phyloP scores from a whole-genome alignment of 768 basidiomycete genomes.

The Auricularia sp. region DNA sequence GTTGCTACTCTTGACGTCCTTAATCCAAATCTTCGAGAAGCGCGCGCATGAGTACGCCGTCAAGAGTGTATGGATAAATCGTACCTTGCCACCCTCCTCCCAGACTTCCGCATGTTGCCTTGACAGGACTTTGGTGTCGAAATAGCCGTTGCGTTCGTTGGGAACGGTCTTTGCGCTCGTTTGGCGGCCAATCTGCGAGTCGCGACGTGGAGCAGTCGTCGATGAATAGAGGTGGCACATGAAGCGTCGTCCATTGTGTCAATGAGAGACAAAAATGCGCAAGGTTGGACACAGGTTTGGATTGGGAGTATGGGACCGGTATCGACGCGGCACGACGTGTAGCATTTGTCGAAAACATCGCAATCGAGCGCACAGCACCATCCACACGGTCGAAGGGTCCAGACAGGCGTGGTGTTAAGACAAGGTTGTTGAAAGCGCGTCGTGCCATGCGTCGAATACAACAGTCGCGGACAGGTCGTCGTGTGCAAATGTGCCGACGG shows the following conservation, averaged over 20 bases:
- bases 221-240: not conserved
- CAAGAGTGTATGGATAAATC: slow-evolving; percentile 5
- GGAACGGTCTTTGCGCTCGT: slow-evolving; percentile 94
- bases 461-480: too few species aligned
- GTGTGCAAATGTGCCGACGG: too few species aligned
- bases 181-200: slow-evolving; percentile 77
- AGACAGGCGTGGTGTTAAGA: too few species aligned
- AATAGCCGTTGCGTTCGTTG: slow-evolving; percentile 85
- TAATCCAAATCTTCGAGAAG: slow-evolving; percentile 75
- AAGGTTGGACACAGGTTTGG: too few species aligned
- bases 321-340: too few species aligned
- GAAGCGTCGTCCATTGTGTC: too few species aligned
- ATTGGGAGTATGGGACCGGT: too few species aligned
- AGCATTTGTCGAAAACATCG: not conserved
- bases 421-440: too few species aligned
- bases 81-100: slow-evolving; percentile 32
- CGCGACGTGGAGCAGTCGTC: not conserved
- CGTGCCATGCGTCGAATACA: too few species aligned
- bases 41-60: not conserved
- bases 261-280: too few species aligned
- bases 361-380: not conserved
- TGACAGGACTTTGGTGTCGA: slow-evolving; percentile 41
- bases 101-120: slow-evolving; percentile 39
- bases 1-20: slow-evolving; percentile 76
- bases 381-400: too few species aligned